Conservation (phyloP, 1,284 basidiomycete species). For the Rhodotorula sp. region DNA sequence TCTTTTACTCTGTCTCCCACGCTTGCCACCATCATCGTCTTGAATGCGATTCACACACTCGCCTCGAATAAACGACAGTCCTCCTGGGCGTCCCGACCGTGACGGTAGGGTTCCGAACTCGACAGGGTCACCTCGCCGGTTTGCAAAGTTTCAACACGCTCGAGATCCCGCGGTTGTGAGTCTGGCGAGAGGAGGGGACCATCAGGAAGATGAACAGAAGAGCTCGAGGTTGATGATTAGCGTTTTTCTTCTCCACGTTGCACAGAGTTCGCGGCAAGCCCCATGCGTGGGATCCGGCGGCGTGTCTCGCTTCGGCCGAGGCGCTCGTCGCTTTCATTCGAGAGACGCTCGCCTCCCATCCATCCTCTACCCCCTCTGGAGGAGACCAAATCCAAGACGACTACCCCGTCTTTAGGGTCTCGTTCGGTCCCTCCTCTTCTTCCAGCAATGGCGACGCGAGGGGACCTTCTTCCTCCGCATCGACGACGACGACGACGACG, state of each 20-base stretch:
- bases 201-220: not conserved
- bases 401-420: slow-evolving; percentile 63
- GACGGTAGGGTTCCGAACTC: slow-evolving; percentile 86
- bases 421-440: slow-evolving; percentile 56
- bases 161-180: slow-evolving; percentile 48
- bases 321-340: slow-evolving; percentile 62
- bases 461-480: not conserved
- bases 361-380: slow-evolving; percentile 8
- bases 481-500: too few species aligned
- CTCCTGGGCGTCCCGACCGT: slow-evolving; percentile 62
- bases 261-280: slow-evolving; percentile 67
- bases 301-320: slow-evolving; percentile 72
- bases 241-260: slow-evolving; percentile 59
- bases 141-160: slow-evolving; percentile 48
- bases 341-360: slow-evolving; percentile 44
- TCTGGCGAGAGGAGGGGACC: not conserved
- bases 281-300: slow-evolving; percentile 70
- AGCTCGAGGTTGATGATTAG: not conserved
- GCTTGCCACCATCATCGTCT: too few species aligned
- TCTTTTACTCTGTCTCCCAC: too few species aligned
- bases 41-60: too few species aligned
- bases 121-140: slow-evolving; percentile 56
- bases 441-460: not conserved
- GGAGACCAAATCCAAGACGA: slow-evolving; percentile 20
- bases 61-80: slow-evolving; percentile 18